Percentiles rank a stretch among this genome's conserved stretches.
These are phyloP conservation scores for Pichia thaimueangensis DNA, from an alignment of 805 yeast genomes.

Conservation along the genomic window DNA sequence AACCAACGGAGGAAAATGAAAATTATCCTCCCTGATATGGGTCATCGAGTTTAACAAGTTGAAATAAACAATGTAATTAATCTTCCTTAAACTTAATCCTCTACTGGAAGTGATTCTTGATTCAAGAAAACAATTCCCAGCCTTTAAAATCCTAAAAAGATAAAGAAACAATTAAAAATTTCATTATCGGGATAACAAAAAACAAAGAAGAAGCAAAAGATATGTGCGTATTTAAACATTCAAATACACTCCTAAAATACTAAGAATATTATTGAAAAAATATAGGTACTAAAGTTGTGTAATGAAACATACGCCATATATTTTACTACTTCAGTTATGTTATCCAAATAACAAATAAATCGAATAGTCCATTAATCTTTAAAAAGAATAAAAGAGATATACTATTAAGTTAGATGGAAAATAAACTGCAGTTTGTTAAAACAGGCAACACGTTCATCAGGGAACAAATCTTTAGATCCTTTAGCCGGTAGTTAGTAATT, in stretches of 20 bases:
- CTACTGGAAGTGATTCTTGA: conserved; percentile 13
- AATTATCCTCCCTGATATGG: conserved; percentile 8
- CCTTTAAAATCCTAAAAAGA: conserved; percentile 1
- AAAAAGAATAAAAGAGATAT: too few relatives aligned
- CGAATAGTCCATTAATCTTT: too few relatives aligned
- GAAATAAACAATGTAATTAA: conserved; percentile 9
- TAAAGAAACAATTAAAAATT: too few relatives aligned
- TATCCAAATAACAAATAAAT: not conserved
- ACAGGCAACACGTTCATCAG: conserved; percentile 2
- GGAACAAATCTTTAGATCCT: conserved; percentile 29
- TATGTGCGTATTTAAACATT: conserved; percentile 8
- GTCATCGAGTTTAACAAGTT: conserved; percentile 25
- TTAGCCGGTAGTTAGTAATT: conserved; percentile 19
- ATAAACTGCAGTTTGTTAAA: conserved; percentile 5
- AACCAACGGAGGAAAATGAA: not conserved
- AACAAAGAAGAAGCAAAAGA: conserved; percentile 11
- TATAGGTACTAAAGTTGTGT: conserved; percentile 1
- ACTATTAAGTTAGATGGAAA: not conserved
- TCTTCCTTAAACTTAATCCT: conserved; percentile 20
- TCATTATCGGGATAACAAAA: not conserved
- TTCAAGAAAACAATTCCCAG: conserved; percentile 6
- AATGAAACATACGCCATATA: conserved; percentile 3
- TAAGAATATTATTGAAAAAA: not conserved
- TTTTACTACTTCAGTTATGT: not conserved
- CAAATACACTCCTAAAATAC: conserved; percentile 1